Percentiles rank a stretch among this genome's conserved stretches.
Evolutionary conservation across 768 basidiomycete species (phyloP).

Genomic region (Suillus ampliporus): DNA sequence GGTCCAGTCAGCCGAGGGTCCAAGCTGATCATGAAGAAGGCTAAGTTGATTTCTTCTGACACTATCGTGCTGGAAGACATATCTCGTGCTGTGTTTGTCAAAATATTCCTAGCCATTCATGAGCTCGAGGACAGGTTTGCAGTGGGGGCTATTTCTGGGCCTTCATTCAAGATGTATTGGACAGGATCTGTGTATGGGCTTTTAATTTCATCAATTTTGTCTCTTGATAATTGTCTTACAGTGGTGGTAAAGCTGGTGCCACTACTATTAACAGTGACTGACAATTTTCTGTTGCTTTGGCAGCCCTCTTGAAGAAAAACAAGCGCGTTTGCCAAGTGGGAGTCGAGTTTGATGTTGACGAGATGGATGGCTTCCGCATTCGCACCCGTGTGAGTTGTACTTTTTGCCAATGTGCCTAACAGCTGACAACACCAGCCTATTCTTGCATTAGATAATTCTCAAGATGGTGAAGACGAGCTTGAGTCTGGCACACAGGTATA

Average conservation of each 20-base stretch:
- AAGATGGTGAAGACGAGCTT: too few species aligned
- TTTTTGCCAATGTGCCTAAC: too few species aligned
- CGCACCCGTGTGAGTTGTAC: conserved; percentile 15
- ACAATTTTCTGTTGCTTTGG: conserved; percentile 12
- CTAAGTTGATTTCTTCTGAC: background rate
- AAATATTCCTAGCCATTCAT: conserved; percentile 17
- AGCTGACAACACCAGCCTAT: too few species aligned
- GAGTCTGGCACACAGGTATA: too few species aligned
- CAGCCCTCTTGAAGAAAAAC: conserved; percentile 15
- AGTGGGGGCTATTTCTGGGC: conserved; percentile 25
- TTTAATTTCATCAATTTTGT: conserved; percentile 6
- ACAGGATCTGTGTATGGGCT: conserved; percentile 22
- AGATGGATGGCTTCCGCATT: conserved; percentile 28
- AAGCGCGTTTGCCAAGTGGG: conserved; percentile 13
- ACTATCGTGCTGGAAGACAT: conserved; percentile 2
- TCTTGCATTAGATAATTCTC: too few species aligned
- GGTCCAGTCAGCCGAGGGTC: background rate
- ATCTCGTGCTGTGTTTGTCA: conserved; percentile 12
- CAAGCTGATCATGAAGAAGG: conserved; percentile 4
- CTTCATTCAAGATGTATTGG: conserved; percentile 30
- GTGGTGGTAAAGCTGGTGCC: conserved; percentile 14
- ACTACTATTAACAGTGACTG: conserved; percentile 15
- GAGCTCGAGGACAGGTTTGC: conserved; percentile 21
- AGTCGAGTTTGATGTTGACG: conserved; percentile 29
- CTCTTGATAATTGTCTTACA: conserved; percentile 7